phyloP scores from a whole-genome alignment of 352 stramenopile species.

The Globisporangium echinulatum region DNA sequence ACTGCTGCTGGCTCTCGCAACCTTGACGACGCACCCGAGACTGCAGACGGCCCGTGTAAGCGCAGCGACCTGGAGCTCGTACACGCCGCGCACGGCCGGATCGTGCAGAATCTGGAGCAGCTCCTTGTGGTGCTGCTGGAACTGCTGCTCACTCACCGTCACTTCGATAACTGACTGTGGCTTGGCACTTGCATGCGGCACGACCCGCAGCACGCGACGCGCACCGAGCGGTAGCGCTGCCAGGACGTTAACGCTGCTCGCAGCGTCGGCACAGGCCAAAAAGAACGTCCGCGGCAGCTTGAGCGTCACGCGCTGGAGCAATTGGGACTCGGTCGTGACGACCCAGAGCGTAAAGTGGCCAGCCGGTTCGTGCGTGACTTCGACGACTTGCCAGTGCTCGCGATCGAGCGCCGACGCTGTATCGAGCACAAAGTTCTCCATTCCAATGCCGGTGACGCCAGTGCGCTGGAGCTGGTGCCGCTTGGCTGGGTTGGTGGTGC shows the following conservation, averaged over 20 bases:
- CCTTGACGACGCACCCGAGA: conserved; percentile 85
- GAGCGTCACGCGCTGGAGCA: conserved; percentile 66
- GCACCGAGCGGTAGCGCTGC: conserved; percentile 43
- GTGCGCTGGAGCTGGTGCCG: conserved; percentile 21
- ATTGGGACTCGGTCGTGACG: conserved; percentile 82
- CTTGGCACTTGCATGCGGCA: conserved; percentile 49
- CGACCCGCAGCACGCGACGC: conserved; percentile 45
- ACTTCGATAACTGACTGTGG: conserved; percentile 61
- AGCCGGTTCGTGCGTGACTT: conserved; percentile 66
- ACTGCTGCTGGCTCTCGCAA: conserved; percentile 40
- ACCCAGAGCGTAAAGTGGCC: conserved; percentile 94
- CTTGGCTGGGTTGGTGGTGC: conserved; percentile 14
- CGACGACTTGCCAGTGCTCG: conserved; percentile 77
- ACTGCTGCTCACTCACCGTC: conserved; percentile 62
- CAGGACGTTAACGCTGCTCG: conserved; percentile 77
- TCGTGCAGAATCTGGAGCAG: conserved; percentile 79
- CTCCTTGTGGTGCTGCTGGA: conserved; percentile 67
- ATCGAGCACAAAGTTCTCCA: conserved; percentile 79
- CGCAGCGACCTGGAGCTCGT: conserved; percentile 91
- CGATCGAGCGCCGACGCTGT: conserved; percentile 43
- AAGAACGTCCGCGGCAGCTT: conserved; percentile 71
- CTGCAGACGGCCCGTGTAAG: conserved; percentile 86
- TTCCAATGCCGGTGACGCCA: conserved; percentile 42
- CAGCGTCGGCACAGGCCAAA: conserved; percentile 57
- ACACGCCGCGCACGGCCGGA: conserved; percentile 83